Conservation (phyloP, 2,329 filamentous ascomycete species). For the Aspergillus sp. region DNA sequence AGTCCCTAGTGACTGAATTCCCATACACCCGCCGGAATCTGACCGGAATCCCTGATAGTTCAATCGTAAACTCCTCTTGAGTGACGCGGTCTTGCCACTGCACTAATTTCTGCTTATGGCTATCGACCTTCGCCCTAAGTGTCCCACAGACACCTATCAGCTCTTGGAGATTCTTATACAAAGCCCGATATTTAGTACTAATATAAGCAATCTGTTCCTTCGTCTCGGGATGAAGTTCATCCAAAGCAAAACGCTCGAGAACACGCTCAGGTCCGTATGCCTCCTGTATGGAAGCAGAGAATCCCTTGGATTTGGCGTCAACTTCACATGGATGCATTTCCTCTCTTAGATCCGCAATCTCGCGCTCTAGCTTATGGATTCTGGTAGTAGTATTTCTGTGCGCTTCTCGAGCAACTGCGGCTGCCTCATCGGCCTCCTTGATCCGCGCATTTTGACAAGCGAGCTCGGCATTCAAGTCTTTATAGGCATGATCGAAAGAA, state of each 20-base stretch:
- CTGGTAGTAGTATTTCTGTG: conserved; percentile 10
- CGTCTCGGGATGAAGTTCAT: conserved; percentile 3
- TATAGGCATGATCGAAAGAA: conserved; percentile 23
- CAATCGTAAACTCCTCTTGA: conserved; percentile 23
- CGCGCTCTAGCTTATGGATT: conserved; percentile 15
- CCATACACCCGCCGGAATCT: conserved; percentile 20
- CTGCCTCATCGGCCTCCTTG: conserved; percentile 16
- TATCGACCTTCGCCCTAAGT: conserved; percentile 25
- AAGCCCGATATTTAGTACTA: conserved; percentile 23
- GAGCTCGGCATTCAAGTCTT: conserved; percentile 17
- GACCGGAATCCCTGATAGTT: conserved; percentile 19
- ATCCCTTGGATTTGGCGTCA: conserved; percentile 9
- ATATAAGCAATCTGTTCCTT: conserved; percentile 14
- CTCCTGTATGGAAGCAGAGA: conserved; percentile 15
- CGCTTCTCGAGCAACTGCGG: conserved; percentile 14
- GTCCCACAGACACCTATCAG: conserved; percentile 20
- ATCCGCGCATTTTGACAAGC: conserved; percentile 14
- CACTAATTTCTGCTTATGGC: conserved; percentile 27
- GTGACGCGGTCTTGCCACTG: conserved; percentile 24
- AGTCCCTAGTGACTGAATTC: neutral
- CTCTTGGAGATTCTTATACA: conserved; percentile 25
- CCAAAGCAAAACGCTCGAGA: conserved; percentile 3
- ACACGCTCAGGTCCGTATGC: conserved; percentile 23
- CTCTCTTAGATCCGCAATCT: conserved; percentile 15
- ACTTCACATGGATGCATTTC: conserved; percentile 14